Evolutionary conservation across 129 eudicot species (phyloP).

Genomic region (Cynara cardunculus): DNA sequence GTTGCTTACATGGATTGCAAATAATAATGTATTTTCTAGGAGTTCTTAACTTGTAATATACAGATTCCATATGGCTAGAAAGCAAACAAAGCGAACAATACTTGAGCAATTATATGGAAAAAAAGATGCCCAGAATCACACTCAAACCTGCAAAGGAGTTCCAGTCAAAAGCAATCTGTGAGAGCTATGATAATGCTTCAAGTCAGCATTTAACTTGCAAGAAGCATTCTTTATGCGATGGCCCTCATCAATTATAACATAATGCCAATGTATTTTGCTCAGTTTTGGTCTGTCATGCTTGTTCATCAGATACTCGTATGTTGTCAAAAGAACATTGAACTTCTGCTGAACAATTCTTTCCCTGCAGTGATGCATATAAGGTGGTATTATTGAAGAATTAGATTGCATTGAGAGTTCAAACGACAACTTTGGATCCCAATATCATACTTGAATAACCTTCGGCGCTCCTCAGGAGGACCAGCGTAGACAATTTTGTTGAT

Average conservation of each 20-base stretch:
- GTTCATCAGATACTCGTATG: constrained; percentile 98
- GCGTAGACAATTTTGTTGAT: constrained; percentile 86
- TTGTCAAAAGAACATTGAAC: constrained; percentile 94
- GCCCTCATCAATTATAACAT: constrained; percentile 96
- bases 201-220: constrained; percentile 97
- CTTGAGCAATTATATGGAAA: neutral
- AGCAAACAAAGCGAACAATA: neutral
- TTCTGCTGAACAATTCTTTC: constrained; percentile 87
- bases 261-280: constrained; percentile 92
- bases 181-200: constrained; percentile 87
- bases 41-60: neutral
- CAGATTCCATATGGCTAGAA: neutral
- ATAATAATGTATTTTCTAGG: neutral
- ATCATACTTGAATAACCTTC: constrained; percentile 80
- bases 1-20: neutral
- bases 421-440: constrained; percentile 9
- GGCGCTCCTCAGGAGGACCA: constrained; percentile 95
- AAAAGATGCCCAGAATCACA: constrained; percentile 1
- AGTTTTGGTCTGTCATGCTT: constrained; percentile 98
- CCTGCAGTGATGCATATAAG: constrained; percentile 49
- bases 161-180: constrained; percentile 95
- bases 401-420: neutral
- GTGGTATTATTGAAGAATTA: neutral
- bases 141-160: constrained; percentile 86
- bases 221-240: constrained; percentile 99